phyloP scores from a whole-genome alignment of 352 stramenopile genomes.

The Pythium rhizo-oryzae region DNA sequence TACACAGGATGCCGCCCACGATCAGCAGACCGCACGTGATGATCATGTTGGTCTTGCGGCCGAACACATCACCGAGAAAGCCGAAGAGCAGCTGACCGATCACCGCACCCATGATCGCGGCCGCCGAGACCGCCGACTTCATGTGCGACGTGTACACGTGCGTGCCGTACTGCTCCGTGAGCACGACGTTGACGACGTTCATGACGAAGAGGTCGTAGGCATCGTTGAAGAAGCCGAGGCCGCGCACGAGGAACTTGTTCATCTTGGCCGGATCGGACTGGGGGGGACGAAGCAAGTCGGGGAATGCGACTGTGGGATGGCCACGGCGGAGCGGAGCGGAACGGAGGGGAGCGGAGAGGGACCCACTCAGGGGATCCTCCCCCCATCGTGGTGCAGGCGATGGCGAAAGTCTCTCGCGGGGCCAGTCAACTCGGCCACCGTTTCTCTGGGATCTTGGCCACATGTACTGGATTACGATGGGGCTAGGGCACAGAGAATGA shows the following conservation, averaged over 20 bases:
- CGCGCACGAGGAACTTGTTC: slow-evolving; percentile 46
- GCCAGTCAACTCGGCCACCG: too few species aligned
- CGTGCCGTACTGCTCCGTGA: slow-evolving; percentile 42
- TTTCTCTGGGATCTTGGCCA: too few species aligned
- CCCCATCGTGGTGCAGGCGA: too few species aligned
- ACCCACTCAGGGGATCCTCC: too few species aligned
- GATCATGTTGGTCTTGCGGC: too few species aligned
- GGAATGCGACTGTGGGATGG: slow-evolving; percentile 16
- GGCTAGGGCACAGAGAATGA: too few species aligned
- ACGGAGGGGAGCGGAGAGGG: too few species aligned
- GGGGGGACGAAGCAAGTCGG: slow-evolving; percentile 18
- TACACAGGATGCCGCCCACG: too few species aligned
- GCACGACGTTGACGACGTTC: slow-evolving; percentile 53
- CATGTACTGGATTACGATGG: too few species aligned
- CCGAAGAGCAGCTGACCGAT: slow-evolving; percentile 45
- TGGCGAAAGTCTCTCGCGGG: too few species aligned
- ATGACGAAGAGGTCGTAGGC: slow-evolving; percentile 55
- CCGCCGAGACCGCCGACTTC: slow-evolving; percentile 39
- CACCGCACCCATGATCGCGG: slow-evolving; percentile 38
- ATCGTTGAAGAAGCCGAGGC: too few species aligned
- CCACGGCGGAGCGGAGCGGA: background rate
- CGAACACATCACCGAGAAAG: slow-evolving; percentile 43
- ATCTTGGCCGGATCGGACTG: slow-evolving; percentile 19
- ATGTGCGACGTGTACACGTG: slow-evolving; percentile 39
- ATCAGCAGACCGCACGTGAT: too few species aligned